These are phyloP conservation scores for Xylaria telfairii DNA, from an alignment of 495 filamentous ascomycete species.

Conservation along the genomic window DNA sequence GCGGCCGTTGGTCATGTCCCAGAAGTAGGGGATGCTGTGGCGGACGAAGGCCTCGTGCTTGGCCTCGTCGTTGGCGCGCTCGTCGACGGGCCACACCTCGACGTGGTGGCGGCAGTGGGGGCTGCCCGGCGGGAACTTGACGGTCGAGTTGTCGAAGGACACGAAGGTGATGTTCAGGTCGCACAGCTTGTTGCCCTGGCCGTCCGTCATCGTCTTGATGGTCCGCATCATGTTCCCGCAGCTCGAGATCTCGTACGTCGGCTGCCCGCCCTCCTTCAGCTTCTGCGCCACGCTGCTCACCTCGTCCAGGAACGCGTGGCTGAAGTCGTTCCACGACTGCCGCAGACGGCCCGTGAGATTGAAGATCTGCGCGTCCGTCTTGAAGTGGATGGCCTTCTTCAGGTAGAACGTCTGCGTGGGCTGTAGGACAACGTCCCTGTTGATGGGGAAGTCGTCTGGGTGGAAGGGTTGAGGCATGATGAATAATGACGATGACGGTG, in stretches of 20 bases:
- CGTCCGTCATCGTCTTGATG: slow-evolving; percentile 35
- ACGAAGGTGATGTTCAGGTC: slow-evolving; percentile 43
- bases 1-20: slow-evolving; percentile 40
- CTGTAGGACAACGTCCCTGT: slow-evolving; percentile 29
- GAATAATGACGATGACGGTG: neutral
- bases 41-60: slow-evolving; percentile 41
- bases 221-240: slow-evolving; percentile 44
- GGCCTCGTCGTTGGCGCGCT: slow-evolving; percentile 20
- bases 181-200: slow-evolving; percentile 30
- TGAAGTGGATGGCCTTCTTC: slow-evolving; percentile 40
- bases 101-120: slow-evolving; percentile 34
- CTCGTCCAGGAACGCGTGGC: slow-evolving; percentile 38
- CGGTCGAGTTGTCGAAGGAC: slow-evolving; percentile 33
- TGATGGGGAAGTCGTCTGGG: slow-evolving; percentile 43
- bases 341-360: slow-evolving; percentile 28
- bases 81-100: slow-evolving; percentile 39
- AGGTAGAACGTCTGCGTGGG: slow-evolving; percentile 35
- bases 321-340: slow-evolving; percentile 33
- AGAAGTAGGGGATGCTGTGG: slow-evolving; percentile 40
- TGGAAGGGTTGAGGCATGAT: slow-evolving; percentile 40
- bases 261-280: neutral
- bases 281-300: slow-evolving; percentile 27
- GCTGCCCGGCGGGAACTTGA: slow-evolving; percentile 36
- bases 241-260: slow-evolving; percentile 34
- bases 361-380: slow-evolving; percentile 33